A percentile compares a stretch with the other conserved stretches of the same genome.
Evolutionary conservation across 805 yeast genomes (phyloP).

Genomic region (Lachancea fermentati): DNA sequence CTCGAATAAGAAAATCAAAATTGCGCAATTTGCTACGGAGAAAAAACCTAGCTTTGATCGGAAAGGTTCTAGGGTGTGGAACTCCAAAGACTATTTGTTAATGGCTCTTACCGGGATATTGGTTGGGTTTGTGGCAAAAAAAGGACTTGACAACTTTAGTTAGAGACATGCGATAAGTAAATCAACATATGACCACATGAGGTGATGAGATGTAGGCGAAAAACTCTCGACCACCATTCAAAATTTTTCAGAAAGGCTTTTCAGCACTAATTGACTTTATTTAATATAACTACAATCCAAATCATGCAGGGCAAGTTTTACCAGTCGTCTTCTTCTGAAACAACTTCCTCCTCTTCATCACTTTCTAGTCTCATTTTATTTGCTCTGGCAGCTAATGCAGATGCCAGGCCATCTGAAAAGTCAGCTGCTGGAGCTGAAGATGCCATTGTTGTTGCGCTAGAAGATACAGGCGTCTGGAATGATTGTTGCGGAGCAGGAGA

Average conservation of each 20-base stretch:
- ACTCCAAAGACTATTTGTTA: not conserved
- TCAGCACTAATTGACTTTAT: not conserved
- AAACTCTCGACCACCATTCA: too few species aligned
- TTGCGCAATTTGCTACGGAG: slow-evolving; percentile 27
- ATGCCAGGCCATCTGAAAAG: slow-evolving; percentile 83
- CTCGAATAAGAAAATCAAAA: slow-evolving; percentile 29
- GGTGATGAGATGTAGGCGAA: too few species aligned
- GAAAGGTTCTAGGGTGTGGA: slow-evolving; percentile 28
- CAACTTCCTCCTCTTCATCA: slow-evolving; percentile 60
- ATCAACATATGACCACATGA: too few species aligned
- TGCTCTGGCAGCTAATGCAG: slow-evolving; percentile 77
- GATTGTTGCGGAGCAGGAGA: slow-evolving; percentile 36
- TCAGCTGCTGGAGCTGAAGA: slow-evolving; percentile 26
- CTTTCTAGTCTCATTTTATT: slow-evolving; percentile 53
- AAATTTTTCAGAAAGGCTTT: not conserved
- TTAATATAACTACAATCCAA: too few species aligned
- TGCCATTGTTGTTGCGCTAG: slow-evolving; percentile 17
- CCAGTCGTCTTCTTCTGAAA: slow-evolving; percentile 50
- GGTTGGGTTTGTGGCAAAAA: not conserved
- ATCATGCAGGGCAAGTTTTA: too few species aligned
- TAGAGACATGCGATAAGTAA: too few species aligned
- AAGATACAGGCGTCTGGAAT: slow-evolving; percentile 6
- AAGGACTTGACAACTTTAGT: not conserved
- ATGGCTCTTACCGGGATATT: slow-evolving; percentile 1
- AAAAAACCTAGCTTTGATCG: slow-evolving; percentile 35